Evolutionary conservation across 1,284 basidiomycete genomes (phyloP).

Genomic region (Leccinum insolens): DNA sequence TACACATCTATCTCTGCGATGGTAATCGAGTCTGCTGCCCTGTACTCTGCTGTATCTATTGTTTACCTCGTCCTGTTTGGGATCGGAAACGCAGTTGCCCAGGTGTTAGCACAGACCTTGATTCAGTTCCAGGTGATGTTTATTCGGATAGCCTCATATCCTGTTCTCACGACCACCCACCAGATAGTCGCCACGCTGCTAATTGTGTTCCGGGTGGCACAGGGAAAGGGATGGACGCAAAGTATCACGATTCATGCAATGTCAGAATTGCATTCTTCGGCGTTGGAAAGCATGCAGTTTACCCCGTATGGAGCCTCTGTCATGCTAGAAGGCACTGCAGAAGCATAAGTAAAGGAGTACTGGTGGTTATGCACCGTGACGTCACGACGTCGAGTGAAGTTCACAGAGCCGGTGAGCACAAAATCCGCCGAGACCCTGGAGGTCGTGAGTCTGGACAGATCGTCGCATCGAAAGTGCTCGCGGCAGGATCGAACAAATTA

Average conservation of each 20-base stretch:
- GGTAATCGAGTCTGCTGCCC: conserved; percentile 23
- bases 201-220: conserved; percentile 26
- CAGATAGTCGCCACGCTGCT: conserved; percentile 25
- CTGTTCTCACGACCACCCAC: neutral
- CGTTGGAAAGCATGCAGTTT: conserved; percentile 1
- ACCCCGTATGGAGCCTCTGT: neutral
- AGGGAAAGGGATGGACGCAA: conserved; percentile 28
- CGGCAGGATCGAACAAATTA: no score
- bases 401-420: no score
- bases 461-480: no score
- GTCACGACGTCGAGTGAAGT: no score
- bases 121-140: conserved; percentile 26
- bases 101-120: conserved; percentile 17
- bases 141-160: neutral
- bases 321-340: neutral
- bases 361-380: no score
- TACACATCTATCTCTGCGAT: conserved; percentile 28
- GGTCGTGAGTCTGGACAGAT: no score
- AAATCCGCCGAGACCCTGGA: no score
- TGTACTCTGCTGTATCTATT: conserved; percentile 24
- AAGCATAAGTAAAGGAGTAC: neutral
- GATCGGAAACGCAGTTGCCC: conserved; percentile 15
- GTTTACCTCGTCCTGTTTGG: conserved; percentile 22
- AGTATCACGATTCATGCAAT: conserved; percentile 4
- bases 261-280: neutral